Conservation (phyloP, 2,329 filamentous ascomycete species). For the Claviceps maximensis region DNA sequence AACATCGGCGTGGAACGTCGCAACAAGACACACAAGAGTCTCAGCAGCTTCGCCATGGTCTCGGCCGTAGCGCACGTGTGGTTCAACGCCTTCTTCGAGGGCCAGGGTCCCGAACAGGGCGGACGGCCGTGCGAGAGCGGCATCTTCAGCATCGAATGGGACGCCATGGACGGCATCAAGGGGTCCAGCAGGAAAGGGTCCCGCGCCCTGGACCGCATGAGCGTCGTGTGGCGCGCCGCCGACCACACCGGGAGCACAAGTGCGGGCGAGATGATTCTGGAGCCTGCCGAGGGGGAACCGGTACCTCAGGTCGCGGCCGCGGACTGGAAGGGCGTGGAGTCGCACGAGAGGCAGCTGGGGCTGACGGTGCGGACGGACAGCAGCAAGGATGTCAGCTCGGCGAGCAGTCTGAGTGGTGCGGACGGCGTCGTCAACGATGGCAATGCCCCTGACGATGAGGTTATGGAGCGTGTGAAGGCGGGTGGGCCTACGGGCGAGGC, state of each 20-base stretch:
- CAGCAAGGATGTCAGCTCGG: conserved; percentile 56
- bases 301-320: conserved; percentile 58
- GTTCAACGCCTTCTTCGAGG: conserved; percentile 95
- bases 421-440: conserved; percentile 4
- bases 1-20: conserved; percentile 83
- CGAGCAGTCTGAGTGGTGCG: conserved; percentile 47
- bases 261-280: conserved; percentile 29
- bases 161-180: conserved; percentile 84
- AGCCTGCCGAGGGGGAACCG: conserved; percentile 53
- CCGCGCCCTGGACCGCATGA: conserved; percentile 65
- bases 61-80: conserved; percentile 89
- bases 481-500: conserved; percentile 25
- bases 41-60: conserved; percentile 79
- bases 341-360: conserved; percentile 49
- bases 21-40: conserved; percentile 61
- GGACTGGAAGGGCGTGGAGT: conserved; percentile 55
- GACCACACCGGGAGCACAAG: conserved; percentile 11
- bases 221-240: conserved; percentile 65
- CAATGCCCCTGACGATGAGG: conserved; percentile 6
- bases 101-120: conserved; percentile 54
- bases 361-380: conserved; percentile 50
- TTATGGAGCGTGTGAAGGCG: conserved; percentile 20
- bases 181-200: conserved; percentile 74
- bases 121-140: conserved; percentile 56
- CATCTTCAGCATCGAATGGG: conserved; percentile 45